These are phyloP conservation scores for Chrysoporthe deuterocubensis DNA, from an alignment of 2,329 filamentous ascomycete genomes.

Conservation along the genomic window DNA sequence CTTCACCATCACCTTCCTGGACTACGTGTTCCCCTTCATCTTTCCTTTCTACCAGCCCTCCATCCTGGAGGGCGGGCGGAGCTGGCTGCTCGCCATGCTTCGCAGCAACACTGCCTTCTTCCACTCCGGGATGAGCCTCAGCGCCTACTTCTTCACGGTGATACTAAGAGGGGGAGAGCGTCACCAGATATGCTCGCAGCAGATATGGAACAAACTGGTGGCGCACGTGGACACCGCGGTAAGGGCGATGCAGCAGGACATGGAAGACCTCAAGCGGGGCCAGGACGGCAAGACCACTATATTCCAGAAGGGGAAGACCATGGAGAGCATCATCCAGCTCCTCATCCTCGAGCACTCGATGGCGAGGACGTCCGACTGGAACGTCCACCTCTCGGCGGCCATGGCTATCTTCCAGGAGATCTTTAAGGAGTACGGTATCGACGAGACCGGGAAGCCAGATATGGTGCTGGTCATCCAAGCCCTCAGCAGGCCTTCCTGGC, in stretches of 20 bases:
- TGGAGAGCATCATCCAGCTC: conserved; percentile 58
- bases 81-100: conserved; percentile 63
- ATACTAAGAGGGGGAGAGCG: conserved; percentile 42
- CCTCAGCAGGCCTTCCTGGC: conserved; percentile 40
- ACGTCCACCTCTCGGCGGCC: conserved; percentile 54
- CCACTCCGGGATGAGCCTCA: conserved; percentile 60
- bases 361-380: conserved; percentile 52
- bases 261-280: conserved; percentile 25
- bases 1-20: conserved; percentile 63
- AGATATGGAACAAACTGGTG: conserved; percentile 46
- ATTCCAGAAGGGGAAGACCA: conserved; percentile 35
- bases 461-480: conserved; percentile 17
- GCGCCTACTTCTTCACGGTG: conserved; percentile 60
- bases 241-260: conserved; percentile 65
- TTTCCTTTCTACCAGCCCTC: conserved; percentile 66
- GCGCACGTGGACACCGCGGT: conserved; percentile 50
- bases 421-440: conserved; percentile 42
- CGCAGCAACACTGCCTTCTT: conserved; percentile 61
- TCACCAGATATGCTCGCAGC: conserved; percentile 41
- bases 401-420: conserved; percentile 54
- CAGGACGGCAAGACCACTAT: conserved; percentile 21
- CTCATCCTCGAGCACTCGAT: conserved; percentile 56
- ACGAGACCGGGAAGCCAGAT: conserved; percentile 37
- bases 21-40: conserved; percentile 64
- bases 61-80: conserved; percentile 58